Base-by-base conservation (phyloP, 805 yeast species). In the Ogataea wickerhamii region DNA sequence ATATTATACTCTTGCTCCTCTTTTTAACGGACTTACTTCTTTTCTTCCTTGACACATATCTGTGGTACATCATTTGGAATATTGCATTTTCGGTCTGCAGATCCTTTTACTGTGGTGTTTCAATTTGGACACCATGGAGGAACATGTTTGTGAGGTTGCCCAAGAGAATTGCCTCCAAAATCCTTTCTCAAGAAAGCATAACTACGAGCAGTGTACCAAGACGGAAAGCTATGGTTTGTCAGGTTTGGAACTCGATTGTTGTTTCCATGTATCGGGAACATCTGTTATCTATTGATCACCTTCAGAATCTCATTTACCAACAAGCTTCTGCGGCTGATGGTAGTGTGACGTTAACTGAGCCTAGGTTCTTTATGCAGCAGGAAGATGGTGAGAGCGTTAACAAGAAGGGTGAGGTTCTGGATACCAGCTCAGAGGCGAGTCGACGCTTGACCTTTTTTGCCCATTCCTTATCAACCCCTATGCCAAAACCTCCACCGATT, bases 61-160 rank as follows among this genome's bases (percentile, higher is more conserved):
- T 86, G 13, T 86, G 95, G 95, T 86, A 84, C 51, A 85, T 86
- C 40, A 70, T 86, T 27, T 82, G 91, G 76, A 85, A 80, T 52
- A 81, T 93, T 0, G 53, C 75, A 0, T 81, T 83, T 40, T 85
- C 94, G 0, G 81, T 85, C 4, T 70, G 80, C 38, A 66, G 85
- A 5, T 82, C 93, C 0, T 52, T 59, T 40, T 77, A 81, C 28
- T 69, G 80, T 44, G 95, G 95, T 1, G 80, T 84, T 4, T 84
- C 94, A 0, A 78, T 86, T 8, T 81, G 91, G 82, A 83, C 93
- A 2, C 95, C 95, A 0, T 86, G 95, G 95, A 75, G 85, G 56
- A 85, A 84, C 51, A 75, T 82, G 21, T 86, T 82, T 55, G 74
- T 87, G 4, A 66, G 88, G 34, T 62, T 87, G 20, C 95, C 95